Percentiles rank a stretch among this genome's conserved stretches.
Evolutionary conservation across 306 rosid genomes (phyloP).

Genomic region (Aeschynomene evenia): DNA sequence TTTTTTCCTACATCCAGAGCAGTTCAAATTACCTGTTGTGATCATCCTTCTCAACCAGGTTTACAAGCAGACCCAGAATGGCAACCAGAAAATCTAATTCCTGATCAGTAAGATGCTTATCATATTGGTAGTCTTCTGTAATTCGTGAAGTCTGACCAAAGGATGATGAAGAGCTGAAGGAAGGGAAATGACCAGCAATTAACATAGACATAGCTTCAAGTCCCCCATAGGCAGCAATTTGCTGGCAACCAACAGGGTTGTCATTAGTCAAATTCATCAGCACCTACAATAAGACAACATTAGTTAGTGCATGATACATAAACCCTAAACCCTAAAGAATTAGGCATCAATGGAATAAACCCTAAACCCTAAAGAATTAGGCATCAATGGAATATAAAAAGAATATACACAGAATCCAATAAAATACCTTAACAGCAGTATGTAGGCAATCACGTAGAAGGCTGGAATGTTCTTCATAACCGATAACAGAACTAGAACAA

Average conservation of each 20-base stretch:
- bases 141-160: constrained; percentile 36
- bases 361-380: constrained; percentile 15
- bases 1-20: neutral
- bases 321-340: no score
- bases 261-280: constrained; percentile 97
- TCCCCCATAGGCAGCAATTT: constrained; percentile 87
- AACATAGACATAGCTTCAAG: constrained; percentile 83
- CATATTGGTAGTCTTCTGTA: constrained; percentile 43
- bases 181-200: constrained; percentile 90
- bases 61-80: constrained; percentile 92
- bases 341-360: constrained; percentile 1
- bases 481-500: constrained; percentile 44
- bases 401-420: constrained; percentile 12
- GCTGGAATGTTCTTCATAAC: constrained; percentile 49
- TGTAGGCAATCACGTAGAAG: constrained; percentile 86
- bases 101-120: constrained; percentile 68
- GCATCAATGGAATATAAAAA: neutral
- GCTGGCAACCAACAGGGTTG: constrained; percentile 87
- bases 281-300: constrained; percentile 60
- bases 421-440: constrained; percentile 69
- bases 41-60: constrained; percentile 90
- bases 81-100: constrained; percentile 98
- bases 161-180: constrained; percentile 59
- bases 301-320: neutral
- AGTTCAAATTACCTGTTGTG: constrained; percentile 66